Evolutionary conservation across 1,284 basidiomycete species (phyloP).

Genomic region (Ceratobasidium papillatum): DNA sequence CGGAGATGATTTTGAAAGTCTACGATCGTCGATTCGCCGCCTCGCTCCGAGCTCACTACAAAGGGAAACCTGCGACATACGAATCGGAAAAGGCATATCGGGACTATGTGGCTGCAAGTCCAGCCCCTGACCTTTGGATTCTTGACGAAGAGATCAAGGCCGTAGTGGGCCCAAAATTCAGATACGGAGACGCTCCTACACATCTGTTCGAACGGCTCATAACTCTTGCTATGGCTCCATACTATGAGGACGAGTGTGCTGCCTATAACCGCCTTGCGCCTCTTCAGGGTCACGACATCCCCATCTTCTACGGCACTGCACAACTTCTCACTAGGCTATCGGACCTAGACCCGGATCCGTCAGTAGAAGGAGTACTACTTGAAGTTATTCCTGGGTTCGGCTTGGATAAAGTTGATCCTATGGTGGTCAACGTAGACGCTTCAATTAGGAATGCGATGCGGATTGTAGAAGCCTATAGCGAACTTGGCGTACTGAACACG

Average conservation of each 20-base stretch:
- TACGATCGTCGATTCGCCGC: background rate
- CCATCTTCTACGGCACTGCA: background rate
- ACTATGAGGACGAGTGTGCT: slow-evolving; percentile 4
- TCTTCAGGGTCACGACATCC: slow-evolving; percentile 4
- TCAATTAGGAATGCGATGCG: background rate
- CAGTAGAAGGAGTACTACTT: background rate
- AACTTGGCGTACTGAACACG: background rate
- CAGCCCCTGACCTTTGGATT: background rate
- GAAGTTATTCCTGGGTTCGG: background rate
- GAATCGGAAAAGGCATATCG: background rate
- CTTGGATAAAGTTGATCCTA: background rate
- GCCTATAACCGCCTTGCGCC: background rate
- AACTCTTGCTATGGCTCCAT: background rate
- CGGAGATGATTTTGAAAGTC: background rate
- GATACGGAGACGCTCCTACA: background rate
- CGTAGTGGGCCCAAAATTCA: background rate
- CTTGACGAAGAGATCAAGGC: background rate
- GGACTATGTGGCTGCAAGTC: background rate
- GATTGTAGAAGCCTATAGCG: background rate
- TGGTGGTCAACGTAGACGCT: background rate
- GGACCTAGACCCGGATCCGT: too few species aligned
- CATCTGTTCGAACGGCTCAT: background rate
- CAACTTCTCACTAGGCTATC: background rate
- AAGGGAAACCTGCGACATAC: background rate
- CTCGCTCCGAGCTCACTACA: background rate